Evolutionary conservation across 768 basidiomycete species (phyloP).

Genomic region (Terana coerulea): DNA sequence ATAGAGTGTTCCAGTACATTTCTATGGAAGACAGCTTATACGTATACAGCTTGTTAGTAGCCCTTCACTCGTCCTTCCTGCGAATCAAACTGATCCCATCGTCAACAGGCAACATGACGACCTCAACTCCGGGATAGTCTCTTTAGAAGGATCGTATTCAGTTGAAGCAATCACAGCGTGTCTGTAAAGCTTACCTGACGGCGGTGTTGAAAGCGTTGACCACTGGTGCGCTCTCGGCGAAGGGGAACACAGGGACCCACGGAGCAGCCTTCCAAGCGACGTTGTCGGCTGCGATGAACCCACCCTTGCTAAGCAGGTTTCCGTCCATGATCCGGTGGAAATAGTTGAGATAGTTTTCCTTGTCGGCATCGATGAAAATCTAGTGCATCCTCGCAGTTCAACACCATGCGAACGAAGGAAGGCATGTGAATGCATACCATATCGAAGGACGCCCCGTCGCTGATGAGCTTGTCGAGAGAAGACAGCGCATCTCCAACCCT

Average conservation of each 20-base stretch:
- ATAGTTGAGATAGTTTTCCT: slow-evolving; percentile 9
- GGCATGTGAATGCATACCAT: no score
- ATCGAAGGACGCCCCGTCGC: slow-evolving; percentile 11
- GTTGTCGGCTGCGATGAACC: slow-evolving; percentile 14
- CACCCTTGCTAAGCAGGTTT: slow-evolving; percentile 6
- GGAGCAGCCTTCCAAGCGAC: slow-evolving; percentile 11
- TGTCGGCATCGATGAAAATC: slow-evolving; percentile 17
- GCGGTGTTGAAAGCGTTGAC: background rate
- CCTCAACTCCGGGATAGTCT: slow-evolving; percentile 8
- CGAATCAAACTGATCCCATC: slow-evolving; percentile 15
- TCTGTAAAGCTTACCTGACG: slow-evolving; percentile 4
- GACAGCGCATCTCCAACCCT: slow-evolving; percentile 12
- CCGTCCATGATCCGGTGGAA: slow-evolving; percentile 4
- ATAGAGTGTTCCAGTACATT: no score
- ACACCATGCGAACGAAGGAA: no score
- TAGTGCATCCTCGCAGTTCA: background rate
- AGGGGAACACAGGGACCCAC: slow-evolving; percentile 9
- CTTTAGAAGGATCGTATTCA: background rate
- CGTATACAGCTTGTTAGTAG: no score
- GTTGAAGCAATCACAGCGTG: no score
- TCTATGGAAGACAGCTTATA: no score
- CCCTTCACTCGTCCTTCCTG: no score
- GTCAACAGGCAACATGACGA: slow-evolving; percentile 12
- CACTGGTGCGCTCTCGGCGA: background rate
- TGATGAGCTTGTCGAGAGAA: slow-evolving; percentile 7